Evolutionary conservation across 2,329 filamentous ascomycete genomes (phyloP).

Genomic region (Neobulgaria alba): DNA sequence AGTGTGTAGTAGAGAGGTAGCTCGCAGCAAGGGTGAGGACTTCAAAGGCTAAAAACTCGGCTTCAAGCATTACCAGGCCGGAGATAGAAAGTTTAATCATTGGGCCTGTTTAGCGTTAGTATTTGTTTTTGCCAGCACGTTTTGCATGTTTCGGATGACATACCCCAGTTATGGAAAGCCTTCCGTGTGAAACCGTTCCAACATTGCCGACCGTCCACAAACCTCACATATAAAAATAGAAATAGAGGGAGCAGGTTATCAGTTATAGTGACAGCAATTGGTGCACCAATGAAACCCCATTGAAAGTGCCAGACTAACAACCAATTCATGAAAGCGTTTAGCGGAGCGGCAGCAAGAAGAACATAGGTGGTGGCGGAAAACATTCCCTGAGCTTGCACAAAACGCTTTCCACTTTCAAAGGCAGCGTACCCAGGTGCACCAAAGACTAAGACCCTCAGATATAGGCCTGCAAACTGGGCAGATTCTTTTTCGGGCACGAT

Average conservation of each 20-base stretch:
- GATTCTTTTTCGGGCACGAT: constrained; percentile 67
- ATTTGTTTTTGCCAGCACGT: too few relatives aligned
- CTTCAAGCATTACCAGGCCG: constrained; percentile 87
- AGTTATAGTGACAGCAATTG: constrained; percentile 66
- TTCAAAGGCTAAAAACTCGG: constrained; percentile 90
- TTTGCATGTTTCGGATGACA: constrained; percentile 1
- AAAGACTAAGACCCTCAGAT: constrained; percentile 60
- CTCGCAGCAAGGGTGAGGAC: constrained; percentile 76
- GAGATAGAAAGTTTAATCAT: constrained; percentile 86
- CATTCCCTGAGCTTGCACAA: constrained; percentile 72
- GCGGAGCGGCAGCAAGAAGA: constrained; percentile 63
- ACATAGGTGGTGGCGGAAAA: constrained; percentile 76
- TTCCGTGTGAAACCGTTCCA: constrained; percentile 71
- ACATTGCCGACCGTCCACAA: constrained; percentile 63
- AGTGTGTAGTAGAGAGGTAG: constrained; percentile 67
- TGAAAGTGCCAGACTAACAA: constrained; percentile 64
- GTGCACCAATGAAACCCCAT: constrained; percentile 70
- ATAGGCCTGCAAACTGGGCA: constrained; percentile 62
- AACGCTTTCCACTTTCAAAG: constrained; percentile 72
- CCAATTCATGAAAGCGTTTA: constrained; percentile 74
- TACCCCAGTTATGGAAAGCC: constrained; percentile 63
- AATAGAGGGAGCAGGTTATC: constrained; percentile 66
- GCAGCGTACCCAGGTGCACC: constrained; percentile 68
- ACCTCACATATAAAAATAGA: constrained; percentile 66
- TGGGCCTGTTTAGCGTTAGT: constrained; percentile 35